A percentile compares a stretch with the other conserved stretches of the same genome.
Conservation (phyloP, 2,329 filamentous ascomycete species). For the Colletotrichum limetticola region DNA sequence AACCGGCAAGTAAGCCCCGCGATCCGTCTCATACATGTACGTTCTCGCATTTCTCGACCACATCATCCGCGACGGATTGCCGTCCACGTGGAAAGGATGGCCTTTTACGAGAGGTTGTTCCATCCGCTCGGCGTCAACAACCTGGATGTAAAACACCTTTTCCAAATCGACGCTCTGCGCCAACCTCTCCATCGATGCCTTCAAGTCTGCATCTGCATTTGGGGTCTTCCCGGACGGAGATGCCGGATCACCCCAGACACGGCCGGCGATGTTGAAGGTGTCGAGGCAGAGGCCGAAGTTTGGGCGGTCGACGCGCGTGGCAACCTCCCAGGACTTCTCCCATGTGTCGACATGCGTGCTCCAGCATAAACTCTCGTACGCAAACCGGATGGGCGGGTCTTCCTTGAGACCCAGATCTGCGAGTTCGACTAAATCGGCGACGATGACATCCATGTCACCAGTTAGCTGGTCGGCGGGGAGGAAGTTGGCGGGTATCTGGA, state of each 20-base stretch:
- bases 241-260: conserved; percentile 76
- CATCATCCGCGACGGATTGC: conserved; percentile 68
- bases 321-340: conserved; percentile 77
- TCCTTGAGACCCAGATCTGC: conserved; percentile 73
- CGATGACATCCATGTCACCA: conserved; percentile 63
- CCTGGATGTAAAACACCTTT: conserved; percentile 80
- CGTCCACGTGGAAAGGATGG: conserved; percentile 63
- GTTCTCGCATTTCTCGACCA: conserved; percentile 72
- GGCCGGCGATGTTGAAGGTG: conserved; percentile 80
- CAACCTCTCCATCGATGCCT: conserved; percentile 64
- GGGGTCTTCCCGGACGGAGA: conserved; percentile 59
- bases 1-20: conserved; percentile 69
- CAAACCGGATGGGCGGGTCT: conserved; percentile 70
- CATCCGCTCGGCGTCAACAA: conserved; percentile 78
- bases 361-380: conserved; percentile 79
- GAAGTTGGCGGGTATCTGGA: conserved; percentile 79
- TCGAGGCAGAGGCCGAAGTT: conserved; percentile 86
- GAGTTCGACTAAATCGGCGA: conserved; percentile 69
- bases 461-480: conserved; percentile 59
- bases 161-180: conserved; percentile 63
- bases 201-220: conserved; percentile 65
- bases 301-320: conserved; percentile 69
- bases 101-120: conserved; percentile 56
- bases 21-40: conserved; percentile 66
- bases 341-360: conserved; percentile 76